A percentile compares a stretch with the other conserved stretches of the same genome.
phyloP scores from a whole-genome alignment of 306 rosid species.

The peach (Prunus persica) region DNA sequence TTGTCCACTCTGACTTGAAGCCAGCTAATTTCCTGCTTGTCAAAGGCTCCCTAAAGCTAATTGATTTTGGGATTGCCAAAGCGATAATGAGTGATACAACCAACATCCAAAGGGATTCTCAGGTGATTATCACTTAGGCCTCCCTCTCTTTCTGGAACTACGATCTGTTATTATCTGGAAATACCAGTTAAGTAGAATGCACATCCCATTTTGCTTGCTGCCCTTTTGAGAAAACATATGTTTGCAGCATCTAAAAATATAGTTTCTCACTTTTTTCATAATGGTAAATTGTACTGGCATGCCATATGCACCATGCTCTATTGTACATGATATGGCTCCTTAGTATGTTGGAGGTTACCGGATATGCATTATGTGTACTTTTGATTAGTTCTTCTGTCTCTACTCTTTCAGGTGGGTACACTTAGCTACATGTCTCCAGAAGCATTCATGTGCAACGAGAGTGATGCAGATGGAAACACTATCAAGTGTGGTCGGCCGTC shows the following conservation, averaged over 20 bases:
- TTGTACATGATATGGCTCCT: not conserved
- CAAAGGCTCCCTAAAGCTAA: slow-evolving; percentile 87
- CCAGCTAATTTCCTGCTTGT: slow-evolving; percentile 97
- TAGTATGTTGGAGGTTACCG: not conserved
- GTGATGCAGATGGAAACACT: slow-evolving; percentile 76
- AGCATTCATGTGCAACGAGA: slow-evolving; percentile 94
- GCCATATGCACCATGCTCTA: not conserved
- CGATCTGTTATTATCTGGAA: not conserved
- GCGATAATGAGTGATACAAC: slow-evolving; percentile 97
- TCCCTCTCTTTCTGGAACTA: not conserved
- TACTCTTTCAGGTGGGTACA: slow-evolving; percentile 68
- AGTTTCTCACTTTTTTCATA: not conserved
- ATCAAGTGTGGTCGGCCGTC: slow-evolving; percentile 94
- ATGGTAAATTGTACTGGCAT: not conserved
- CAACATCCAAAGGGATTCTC: slow-evolving; percentile 91
- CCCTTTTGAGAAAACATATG: not conserved
- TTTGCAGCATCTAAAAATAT: not conserved
- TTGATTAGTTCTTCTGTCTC: slow-evolving; percentile 8
- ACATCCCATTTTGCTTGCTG: slow-evolving; percentile 4
- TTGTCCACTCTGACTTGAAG: slow-evolving; percentile 96
- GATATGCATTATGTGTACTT: not conserved
- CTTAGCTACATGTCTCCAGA: slow-evolving; percentile 98
- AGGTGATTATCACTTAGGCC: slow-evolving; percentile 42
- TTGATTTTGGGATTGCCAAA: slow-evolving; percentile 96
- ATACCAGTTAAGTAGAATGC: not conserved